These are phyloP conservation scores for Panaeolus cyanescens DNA, from an alignment of 768 basidiomycete genomes.

Conservation along the genomic window DNA sequence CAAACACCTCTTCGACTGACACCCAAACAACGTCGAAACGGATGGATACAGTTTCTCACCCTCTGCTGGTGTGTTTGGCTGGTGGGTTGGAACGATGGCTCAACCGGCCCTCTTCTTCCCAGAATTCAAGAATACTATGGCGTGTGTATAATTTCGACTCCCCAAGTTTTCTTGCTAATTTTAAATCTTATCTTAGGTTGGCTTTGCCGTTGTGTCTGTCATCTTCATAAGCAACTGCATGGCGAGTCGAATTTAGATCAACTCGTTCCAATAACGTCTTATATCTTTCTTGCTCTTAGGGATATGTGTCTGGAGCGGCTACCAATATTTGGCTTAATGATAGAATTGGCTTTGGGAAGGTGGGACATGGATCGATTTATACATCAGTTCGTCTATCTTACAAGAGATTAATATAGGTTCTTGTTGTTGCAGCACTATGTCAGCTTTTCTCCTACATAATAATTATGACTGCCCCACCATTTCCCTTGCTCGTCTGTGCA, in stretches of 20 bases:
- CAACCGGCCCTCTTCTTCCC: conserved; percentile 74
- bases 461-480: conserved; percentile 57
- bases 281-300: conserved; percentile 21
- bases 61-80: conserved; percentile 60
- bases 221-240: conserved; percentile 23
- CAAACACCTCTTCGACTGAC: conserved; percentile 4
- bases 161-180: neutral
- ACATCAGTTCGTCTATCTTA: neutral
- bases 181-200: conserved; percentile 15
- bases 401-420: conserved; percentile 9
- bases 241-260: conserved; percentile 5
- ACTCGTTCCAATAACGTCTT: neutral
- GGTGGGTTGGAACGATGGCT: conserved; percentile 79
- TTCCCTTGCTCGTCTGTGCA: conserved; percentile 57
- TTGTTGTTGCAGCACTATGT: conserved; percentile 40
- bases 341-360: conserved; percentile 44
- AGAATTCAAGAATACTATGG: conserved; percentile 60
- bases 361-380: conserved; percentile 11
- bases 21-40: conserved; percentile 16
- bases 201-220: conserved; percentile 21
- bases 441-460: conserved; percentile 57
- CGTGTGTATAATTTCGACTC: conserved; percentile 24
- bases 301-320: conserved; percentile 38
- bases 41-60: conserved; percentile 51
- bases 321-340: conserved; percentile 40